Base-by-base conservation (phyloP, 495 filamentous ascomycete species). In the Penicillium atrosanguineum region DNA sequence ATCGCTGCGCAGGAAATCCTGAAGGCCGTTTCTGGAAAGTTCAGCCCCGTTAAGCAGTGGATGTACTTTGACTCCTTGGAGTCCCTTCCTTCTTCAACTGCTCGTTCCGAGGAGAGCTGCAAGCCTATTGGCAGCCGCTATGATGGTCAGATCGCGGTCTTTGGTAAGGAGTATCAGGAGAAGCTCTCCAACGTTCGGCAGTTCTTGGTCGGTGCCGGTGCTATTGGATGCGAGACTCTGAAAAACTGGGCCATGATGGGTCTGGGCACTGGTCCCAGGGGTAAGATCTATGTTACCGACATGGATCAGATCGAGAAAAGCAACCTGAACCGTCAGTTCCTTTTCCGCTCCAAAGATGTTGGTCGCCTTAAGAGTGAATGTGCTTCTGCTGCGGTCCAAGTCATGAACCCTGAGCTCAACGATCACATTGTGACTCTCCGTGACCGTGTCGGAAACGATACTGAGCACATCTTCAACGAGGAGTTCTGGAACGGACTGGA, bases 191-290 rank as follows among this genome's bases (percentile, higher is more conserved):
- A 97, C 62, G 69, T 89, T 38, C 93, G 83, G 44, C 80, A 96
- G 62, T 99, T 99, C 79, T 79, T 99, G 20, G 95, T 99, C 46
- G 95, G 95, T 55, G 89, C 95, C 21, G 95, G 95, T 55, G 95
- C 95, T 52, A 99, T 99, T 67, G 95, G 95, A 29, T 99, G 95
- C 65, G 95, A 99, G 67, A 99, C 97, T 83, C 77, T 99, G 50
- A 99, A 99, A 82, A 97, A 97, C 69, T 99, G 95, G 94, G 94
- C 95, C 23, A 93, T 97, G 91, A 95, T 97, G 61, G 95, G 95
- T 54, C 78, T 99, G 45, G 93, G 86, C 38, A 89, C 89, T 38
- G 95, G 95, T 31, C 88, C 88, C 20, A 82, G 91, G 29, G 95
- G 95, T 57, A 87, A 87, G 63, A 92, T 99, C 64, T 88, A 68